These are phyloP conservation scores for Boletellus ananiceps DNA, from an alignment of 768 basidiomycete species.

Conservation along the genomic window DNA sequence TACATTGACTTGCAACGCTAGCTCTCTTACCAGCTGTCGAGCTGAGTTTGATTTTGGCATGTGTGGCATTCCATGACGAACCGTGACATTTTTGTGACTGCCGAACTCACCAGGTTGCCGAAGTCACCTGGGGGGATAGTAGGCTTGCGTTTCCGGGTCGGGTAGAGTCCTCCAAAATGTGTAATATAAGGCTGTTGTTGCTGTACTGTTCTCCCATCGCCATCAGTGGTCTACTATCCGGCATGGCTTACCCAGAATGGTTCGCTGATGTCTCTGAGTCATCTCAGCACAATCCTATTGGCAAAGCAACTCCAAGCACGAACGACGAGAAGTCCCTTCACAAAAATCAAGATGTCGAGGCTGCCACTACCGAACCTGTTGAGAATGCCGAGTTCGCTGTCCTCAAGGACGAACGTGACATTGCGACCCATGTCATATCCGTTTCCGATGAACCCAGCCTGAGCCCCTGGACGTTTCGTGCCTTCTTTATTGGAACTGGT, in stretches of 20 bases:
- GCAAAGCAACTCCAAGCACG: background rate
- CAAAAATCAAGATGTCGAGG: conserved; percentile 34
- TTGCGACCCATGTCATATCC: conserved; percentile 45
- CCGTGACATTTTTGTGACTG: too few relatives aligned
- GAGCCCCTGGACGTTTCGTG: conserved; percentile 38
- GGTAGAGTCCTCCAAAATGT: too few relatives aligned
- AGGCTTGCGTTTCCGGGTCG: too few relatives aligned
- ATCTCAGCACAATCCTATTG: background rate
- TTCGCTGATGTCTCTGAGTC: background rate
- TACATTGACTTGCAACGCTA: too few relatives aligned
- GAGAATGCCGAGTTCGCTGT: too few relatives aligned
- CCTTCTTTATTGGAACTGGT: conserved; percentile 52
- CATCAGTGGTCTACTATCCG: background rate
- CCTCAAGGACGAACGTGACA: conserved; percentile 42
- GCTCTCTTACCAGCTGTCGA: too few relatives aligned
- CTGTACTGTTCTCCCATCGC: background rate
- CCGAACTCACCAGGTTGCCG: too few relatives aligned
- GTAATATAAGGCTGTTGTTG: background rate
- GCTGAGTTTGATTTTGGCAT: too few relatives aligned
- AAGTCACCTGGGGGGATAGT: too few relatives aligned
- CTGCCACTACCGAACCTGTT: conserved; percentile 2
- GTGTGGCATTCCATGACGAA: too few relatives aligned
- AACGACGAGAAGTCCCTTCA: conserved; percentile 21
- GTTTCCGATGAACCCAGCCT: conserved; percentile 29
- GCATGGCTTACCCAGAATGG: conserved; percentile 7